These are phyloP conservation scores for Fraxinus nigra DNA, from an alignment of 305 asterid genomes.

Conservation along the genomic window DNA sequence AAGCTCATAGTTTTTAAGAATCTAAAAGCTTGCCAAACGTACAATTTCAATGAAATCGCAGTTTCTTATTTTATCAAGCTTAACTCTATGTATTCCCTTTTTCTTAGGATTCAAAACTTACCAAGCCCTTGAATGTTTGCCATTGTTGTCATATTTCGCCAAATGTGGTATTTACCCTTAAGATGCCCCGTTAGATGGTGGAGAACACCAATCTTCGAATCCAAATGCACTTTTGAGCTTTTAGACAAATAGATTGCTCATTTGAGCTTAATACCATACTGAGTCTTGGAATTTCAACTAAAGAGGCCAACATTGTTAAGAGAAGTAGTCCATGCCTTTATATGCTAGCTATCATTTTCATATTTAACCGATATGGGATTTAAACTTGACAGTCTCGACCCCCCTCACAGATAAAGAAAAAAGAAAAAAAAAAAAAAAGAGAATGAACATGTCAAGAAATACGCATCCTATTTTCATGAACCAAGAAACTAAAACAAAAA, in stretches of 20 bases:
- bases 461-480: neutral
- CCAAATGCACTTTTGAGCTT: neutral
- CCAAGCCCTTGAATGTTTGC: neutral
- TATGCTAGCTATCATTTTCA: neutral
- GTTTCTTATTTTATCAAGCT: neutral
- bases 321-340: neutral
- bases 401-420: neutral
- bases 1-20: neutral
- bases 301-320: neutral
- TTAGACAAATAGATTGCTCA: neutral
- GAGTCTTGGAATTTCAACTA: neutral
- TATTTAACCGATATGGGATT: neutral
- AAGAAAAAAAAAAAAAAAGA: too few relatives aligned
- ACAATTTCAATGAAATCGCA: neutral
- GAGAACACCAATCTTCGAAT: neutral
- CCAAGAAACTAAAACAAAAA: neutral
- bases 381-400: too few relatives aligned
- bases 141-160: neutral
- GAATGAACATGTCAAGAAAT: neutral
- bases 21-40: neutral
- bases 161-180: neutral
- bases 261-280: neutral
- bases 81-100: neutral
- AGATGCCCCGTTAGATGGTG: neutral
- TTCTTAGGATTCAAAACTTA: neutral